phyloP scores from a whole-genome alignment of 495 filamentous ascomycete species.

The Aspergillus wentii region DNA sequence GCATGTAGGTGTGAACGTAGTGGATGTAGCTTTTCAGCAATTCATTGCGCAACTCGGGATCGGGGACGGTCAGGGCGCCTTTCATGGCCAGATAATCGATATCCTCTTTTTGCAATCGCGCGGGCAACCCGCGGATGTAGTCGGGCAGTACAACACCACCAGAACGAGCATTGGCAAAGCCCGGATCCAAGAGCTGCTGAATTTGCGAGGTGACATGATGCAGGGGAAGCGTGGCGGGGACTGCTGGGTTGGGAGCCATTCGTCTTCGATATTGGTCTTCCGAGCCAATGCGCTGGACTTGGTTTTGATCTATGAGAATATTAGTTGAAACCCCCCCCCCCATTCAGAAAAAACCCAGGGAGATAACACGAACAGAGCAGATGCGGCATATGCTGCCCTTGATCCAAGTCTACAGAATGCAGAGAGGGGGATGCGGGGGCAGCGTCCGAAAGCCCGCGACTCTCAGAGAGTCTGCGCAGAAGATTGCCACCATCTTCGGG shows the following conservation, averaged over 20 bases:
- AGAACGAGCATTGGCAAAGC: slow-evolving; percentile 24
- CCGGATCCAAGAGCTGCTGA: slow-evolving; percentile 35
- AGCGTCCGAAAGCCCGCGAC: slow-evolving; percentile 25
- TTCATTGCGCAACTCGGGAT: slow-evolving; percentile 62
- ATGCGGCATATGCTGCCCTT: slow-evolving; percentile 46
- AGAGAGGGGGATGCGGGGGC: slow-evolving; percentile 36
- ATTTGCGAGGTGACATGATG: slow-evolving; percentile 36
- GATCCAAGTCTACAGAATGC: slow-evolving; percentile 36
- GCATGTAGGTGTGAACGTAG: slow-evolving; percentile 87
- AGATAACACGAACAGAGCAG: slow-evolving; percentile 33
- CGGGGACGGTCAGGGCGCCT: slow-evolving; percentile 68
- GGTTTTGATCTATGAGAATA: slow-evolving; percentile 42
- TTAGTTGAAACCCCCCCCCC: no score
- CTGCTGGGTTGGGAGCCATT: slow-evolving; percentile 35
- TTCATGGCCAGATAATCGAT: slow-evolving; percentile 69
- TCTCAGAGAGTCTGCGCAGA: slow-evolving; percentile 24
- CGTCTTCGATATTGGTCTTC: slow-evolving; percentile 28
- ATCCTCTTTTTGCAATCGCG: slow-evolving; percentile 66
- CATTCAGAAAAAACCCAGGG: no score
- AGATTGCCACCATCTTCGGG: slow-evolving; percentile 29
- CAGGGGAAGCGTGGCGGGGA: slow-evolving; percentile 31
- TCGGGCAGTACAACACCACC: slow-evolving; percentile 47
- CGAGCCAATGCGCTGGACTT: slow-evolving; percentile 27
- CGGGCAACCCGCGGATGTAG: slow-evolving; percentile 70
- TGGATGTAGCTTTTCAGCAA: slow-evolving; percentile 71